Base-by-base conservation (phyloP, 768 basidiomycete genomes). In the Auriscalpium vulgare region DNA sequence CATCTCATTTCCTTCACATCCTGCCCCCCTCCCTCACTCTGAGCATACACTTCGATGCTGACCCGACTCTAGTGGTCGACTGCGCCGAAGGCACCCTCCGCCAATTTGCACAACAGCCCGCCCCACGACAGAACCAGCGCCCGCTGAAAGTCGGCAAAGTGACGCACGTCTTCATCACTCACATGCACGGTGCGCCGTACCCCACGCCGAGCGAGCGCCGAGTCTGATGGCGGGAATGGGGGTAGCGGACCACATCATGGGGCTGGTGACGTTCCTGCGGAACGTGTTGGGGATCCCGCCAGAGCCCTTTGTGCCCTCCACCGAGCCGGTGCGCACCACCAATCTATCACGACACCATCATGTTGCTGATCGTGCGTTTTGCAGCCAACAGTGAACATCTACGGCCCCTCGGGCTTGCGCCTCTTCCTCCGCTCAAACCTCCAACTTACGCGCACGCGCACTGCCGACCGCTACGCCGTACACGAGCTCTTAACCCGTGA, bases 71-170 rank as follows among this genome's bases (percentile, higher is more conserved):
- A 88, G 88, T 91, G 85, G 77, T 91, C 19, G 88, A 91, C 67
- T 89, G 88, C 69, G 89, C 87, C 13, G 88, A 91, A 69, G 90
- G 90, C 37, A 90, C 88, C 11, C 70, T 79, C 13, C 75, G 85
- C 29, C 88, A 91, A 65, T 84, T 91, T 59, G 69, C 73, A 16
- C 68, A 72, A 5, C 83, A 87, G 56, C 81, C 83, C n/a, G 58
- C 63, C 59, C 48, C 54, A 62, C 36, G 57, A 63, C 62, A 59
- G 59, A 34, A 47, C 44, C 54, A 68, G 54, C 50, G 52, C 8
- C 13, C 56, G 50, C 63, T 83, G 54, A 76, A 73, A 62, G 63
- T 76, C 16, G 74, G 66, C 37, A 79, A 71, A 56, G 73, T 92
- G 34, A 69, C 71, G 3, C 88, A 85, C 64, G 78, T 94, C 46